Conservation (phyloP, 2,329 filamentous ascomycete genomes). For the Clarireedia hainanense region DNA sequence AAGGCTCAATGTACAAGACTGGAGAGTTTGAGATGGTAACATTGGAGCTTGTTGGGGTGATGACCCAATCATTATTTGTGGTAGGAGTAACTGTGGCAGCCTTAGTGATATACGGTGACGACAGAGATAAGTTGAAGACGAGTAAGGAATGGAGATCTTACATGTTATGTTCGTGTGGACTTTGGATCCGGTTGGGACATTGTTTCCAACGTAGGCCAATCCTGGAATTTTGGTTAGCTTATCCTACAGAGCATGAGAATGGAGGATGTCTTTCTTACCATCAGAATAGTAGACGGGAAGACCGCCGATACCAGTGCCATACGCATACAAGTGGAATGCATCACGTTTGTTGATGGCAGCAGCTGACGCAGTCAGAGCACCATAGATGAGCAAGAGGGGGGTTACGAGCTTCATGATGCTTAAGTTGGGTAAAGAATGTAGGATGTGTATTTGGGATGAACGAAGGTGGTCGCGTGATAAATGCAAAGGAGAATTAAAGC, state of each 20-base stretch:
- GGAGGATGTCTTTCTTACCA: background rate
- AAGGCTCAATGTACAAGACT: background rate
- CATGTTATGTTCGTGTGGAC: conserved; percentile 5
- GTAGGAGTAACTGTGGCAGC: background rate
- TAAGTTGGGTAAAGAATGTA: no score
- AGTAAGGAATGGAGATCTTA: background rate
- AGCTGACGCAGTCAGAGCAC: background rate
- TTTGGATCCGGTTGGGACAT: background rate
- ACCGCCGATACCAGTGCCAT: conserved; percentile 2
- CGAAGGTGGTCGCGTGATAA: no score
- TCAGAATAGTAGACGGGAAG: conserved; percentile 5
- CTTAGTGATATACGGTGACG: background rate
- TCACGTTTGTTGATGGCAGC: background rate
- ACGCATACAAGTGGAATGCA: conserved; percentile 5
- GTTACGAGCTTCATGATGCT: no score
- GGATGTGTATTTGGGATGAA: no score
- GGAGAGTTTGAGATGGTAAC: background rate
- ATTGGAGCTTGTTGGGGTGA: background rate
- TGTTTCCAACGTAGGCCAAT: background rate
- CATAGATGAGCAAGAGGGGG: no score
- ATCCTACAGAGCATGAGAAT: background rate
- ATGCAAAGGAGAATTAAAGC: no score
- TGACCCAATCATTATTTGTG: background rate
- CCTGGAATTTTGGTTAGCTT: background rate
- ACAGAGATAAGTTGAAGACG: background rate